Evolutionary conservation across 2,329 filamentous ascomycete species (phyloP).

Genomic region (Phaeophleospora eucalypticola): DNA sequence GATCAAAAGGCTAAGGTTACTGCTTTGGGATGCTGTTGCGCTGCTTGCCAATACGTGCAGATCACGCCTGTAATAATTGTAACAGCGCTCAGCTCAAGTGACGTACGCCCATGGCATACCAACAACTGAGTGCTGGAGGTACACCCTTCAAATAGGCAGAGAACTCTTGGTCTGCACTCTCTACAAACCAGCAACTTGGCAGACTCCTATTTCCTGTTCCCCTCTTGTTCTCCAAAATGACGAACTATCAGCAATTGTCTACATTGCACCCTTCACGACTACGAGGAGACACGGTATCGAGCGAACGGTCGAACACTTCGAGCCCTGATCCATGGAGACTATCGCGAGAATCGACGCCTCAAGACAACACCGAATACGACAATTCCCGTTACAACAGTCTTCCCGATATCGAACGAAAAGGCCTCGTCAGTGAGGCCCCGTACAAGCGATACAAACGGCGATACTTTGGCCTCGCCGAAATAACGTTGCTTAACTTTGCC

Average conservation of each 20-base stretch:
- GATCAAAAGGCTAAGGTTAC: background rate
- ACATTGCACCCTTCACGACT: background rate
- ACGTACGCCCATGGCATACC: too few species aligned
- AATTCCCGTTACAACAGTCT: background rate
- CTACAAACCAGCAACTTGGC: too few species aligned
- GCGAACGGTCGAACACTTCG: background rate
- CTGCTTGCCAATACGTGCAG: background rate
- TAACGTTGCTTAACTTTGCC: conserved; percentile 8
- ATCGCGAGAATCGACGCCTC: background rate
- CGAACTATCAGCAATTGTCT: background rate
- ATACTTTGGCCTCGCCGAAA: conserved; percentile 3
- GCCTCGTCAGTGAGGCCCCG: background rate
- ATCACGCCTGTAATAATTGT: background rate
- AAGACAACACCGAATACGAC: background rate
- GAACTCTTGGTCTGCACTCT: too few species aligned
- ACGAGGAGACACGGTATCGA: background rate
- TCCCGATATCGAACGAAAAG: background rate
- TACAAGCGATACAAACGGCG: conserved; percentile 4
- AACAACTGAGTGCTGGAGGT: too few species aligned
- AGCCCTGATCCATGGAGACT: background rate
- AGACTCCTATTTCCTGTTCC: too few species aligned
- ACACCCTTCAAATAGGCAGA: too few species aligned
- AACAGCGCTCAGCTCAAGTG: background rate
- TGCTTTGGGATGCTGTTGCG: background rate
- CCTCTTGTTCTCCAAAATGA: background rate